Conservation (phyloP, 1,139 yeast genomes). For the Suhomyces maxii region DNA sequence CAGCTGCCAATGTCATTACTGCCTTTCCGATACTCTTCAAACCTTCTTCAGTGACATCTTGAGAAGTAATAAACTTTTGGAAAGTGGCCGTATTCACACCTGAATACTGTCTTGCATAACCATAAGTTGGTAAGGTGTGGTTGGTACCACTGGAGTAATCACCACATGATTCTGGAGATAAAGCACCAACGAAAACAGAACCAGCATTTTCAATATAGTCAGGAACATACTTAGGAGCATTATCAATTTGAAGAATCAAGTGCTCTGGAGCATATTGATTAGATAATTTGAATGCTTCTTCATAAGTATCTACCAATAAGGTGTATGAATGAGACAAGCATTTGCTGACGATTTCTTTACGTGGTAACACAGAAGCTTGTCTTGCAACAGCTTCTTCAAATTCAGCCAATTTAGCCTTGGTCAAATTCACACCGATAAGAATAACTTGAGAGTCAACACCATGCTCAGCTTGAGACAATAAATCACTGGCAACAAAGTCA, state of each 20-base stretch:
- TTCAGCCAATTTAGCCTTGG: constrained; percentile 56
- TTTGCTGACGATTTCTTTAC: constrained; percentile 89
- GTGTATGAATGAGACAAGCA: constrained; percentile 91
- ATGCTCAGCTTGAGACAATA: constrained; percentile 97
- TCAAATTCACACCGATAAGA: constrained; percentile 76
- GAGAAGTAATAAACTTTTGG: constrained; percentile 93
- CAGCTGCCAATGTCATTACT: constrained; percentile 94
- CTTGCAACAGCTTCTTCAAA: constrained; percentile 78
- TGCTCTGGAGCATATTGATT: constrained; percentile 97
- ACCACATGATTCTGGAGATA: constrained; percentile 97
- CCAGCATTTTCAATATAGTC: constrained; percentile 88
- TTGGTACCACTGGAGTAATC: constrained; percentile 97
- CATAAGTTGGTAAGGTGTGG: constrained; percentile 97
- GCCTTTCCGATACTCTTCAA: constrained; percentile 87
- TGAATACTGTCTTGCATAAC: constrained; percentile 95
- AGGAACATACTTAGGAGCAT: constrained; percentile 71
- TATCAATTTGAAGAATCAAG: constrained; percentile 81
- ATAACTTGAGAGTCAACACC: constrained; percentile 98
- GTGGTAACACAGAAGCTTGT: constrained; percentile 86
- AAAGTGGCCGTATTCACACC: constrained; percentile 96
- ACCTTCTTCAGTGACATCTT: constrained; percentile 84
- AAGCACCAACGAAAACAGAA: constrained; percentile 91
- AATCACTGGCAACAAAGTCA: constrained; percentile 92
- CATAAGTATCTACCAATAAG: constrained; percentile 62
- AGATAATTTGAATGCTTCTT: constrained; percentile 79